Percentiles rank a stretch among this genome's conserved stretches.
Evolutionary conservation across 1,284 basidiomycete species (phyloP).

Genomic region (Leccinum subfulvum): DNA sequence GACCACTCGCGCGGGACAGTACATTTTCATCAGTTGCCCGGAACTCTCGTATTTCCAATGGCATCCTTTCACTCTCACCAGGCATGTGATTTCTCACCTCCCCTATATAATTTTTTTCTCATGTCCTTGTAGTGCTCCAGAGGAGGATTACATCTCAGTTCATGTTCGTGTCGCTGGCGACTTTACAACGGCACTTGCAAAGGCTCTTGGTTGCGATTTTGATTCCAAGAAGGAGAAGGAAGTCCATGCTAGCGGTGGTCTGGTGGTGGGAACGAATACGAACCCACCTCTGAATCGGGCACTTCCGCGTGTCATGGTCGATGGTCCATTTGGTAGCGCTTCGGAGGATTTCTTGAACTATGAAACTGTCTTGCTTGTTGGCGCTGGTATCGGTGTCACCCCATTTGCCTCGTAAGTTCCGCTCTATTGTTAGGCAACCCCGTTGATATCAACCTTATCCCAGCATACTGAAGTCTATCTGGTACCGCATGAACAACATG

Average conservation of each 20-base stretch:
- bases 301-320: slow-evolving; percentile 86
- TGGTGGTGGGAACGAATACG: slow-evolving; percentile 55
- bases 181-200: slow-evolving; percentile 79
- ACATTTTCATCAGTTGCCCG: slow-evolving; percentile 85
- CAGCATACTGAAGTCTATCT: slow-evolving; percentile 87
- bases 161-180: slow-evolving; percentile 87
- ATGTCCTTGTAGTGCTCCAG: slow-evolving; percentile 62
- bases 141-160: slow-evolving; percentile 88
- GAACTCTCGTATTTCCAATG: slow-evolving; percentile 91
- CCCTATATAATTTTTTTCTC: neutral
- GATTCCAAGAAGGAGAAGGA: slow-evolving; percentile 53
- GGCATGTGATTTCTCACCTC: slow-evolving; percentile 36
- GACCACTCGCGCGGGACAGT: slow-evolving; percentile 76
- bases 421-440: slow-evolving; percentile 1
- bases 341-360: slow-evolving; percentile 85
- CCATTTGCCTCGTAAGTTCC: slow-evolving; percentile 81
- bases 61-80: slow-evolving; percentile 91
- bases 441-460: slow-evolving; percentile 2
- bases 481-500: slow-evolving; percentile 89
- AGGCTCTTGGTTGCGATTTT: slow-evolving; percentile 82
- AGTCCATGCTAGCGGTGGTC: slow-evolving; percentile 47
- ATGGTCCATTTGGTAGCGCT: slow-evolving; percentile 84
- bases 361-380: slow-evolving; percentile 82
- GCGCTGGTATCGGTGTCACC: slow-evolving; percentile 90
- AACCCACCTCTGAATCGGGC: slow-evolving; percentile 66